phyloP scores from a whole-genome alignment of 2,329 filamentous ascomycete genomes.

The Fusarium sp. region DNA sequence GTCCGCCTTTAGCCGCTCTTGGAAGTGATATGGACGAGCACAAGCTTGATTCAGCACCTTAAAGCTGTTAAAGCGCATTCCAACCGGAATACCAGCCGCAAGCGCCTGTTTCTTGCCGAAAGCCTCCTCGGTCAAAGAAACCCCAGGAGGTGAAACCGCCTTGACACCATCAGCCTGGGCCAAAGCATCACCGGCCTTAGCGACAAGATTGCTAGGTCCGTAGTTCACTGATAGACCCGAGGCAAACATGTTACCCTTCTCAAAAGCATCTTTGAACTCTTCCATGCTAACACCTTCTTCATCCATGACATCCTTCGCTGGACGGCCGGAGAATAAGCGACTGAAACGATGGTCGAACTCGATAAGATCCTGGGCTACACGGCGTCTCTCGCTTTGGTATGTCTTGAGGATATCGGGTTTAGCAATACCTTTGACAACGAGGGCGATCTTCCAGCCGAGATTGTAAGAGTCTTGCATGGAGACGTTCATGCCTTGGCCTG shows the following conservation, averaged over 20 bases:
- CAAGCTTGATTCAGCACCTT: slow-evolving; percentile 70
- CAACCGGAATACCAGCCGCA: slow-evolving; percentile 44
- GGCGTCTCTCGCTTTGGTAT: slow-evolving; percentile 72
- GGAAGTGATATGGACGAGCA: slow-evolving; percentile 55
- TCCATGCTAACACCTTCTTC: neutral
- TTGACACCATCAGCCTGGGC: neutral
- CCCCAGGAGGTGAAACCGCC: neutral
- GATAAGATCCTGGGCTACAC: slow-evolving; percentile 69
- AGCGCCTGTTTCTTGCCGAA: neutral
- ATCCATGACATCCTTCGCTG: slow-evolving; percentile 1
- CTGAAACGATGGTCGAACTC: slow-evolving; percentile 60
- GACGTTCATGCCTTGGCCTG: slow-evolving; percentile 76
- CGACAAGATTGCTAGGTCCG: neutral
- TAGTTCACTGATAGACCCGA: neutral
- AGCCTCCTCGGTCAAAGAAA: neutral
- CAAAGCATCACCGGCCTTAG: neutral
- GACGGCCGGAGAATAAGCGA: neutral
- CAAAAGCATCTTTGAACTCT: neutral
- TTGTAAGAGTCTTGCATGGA: slow-evolving; percentile 73
- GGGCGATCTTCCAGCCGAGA: slow-evolving; percentile 64
- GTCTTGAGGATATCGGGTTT: slow-evolving; percentile 63
- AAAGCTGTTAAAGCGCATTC: slow-evolving; percentile 70
- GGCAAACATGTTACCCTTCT: neutral
- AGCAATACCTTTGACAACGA: slow-evolving; percentile 66
- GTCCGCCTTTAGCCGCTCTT: neutral